phyloP scores from a whole-genome alignment of 2,329 filamentous ascomycete genomes.

The Penicillium brevicompactum region DNA sequence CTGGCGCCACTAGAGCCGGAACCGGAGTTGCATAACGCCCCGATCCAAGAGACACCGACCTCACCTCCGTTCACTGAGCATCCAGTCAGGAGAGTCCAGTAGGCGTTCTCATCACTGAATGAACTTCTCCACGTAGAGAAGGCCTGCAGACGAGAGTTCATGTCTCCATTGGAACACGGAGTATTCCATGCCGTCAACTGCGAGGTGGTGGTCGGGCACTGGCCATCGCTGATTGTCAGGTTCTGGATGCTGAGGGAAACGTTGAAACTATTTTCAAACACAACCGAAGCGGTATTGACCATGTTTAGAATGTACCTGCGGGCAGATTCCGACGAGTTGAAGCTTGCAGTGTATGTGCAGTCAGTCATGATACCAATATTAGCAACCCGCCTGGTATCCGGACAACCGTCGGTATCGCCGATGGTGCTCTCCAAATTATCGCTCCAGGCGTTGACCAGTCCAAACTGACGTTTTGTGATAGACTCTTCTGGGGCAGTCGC shows the following conservation, averaged over 20 bases:
- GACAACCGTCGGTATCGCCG: slow-evolving; percentile 76
- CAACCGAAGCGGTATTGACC: slow-evolving; percentile 79
- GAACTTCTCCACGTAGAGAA: slow-evolving; percentile 84
- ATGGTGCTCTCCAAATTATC: slow-evolving; percentile 71
- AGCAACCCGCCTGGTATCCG: slow-evolving; percentile 80
- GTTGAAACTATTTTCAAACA: slow-evolving; percentile 89
- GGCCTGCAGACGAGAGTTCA: slow-evolving; percentile 53
- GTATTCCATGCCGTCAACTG: slow-evolving; percentile 43
- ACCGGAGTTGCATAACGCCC: slow-evolving; percentile 67
- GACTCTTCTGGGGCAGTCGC: not conserved
- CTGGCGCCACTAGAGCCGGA: slow-evolving; percentile 18
- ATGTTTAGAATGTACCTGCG: slow-evolving; percentile 49
- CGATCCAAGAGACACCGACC: slow-evolving; percentile 79
- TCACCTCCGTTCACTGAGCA: slow-evolving; percentile 73
- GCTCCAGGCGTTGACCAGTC: not conserved
- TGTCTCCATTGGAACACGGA: slow-evolving; percentile 15
- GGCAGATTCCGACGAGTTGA: slow-evolving; percentile 59
- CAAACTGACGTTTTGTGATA: slow-evolving; percentile 1
- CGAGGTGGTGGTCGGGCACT: slow-evolving; percentile 70
- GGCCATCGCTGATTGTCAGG: slow-evolving; percentile 70
- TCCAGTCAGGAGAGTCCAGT: slow-evolving; percentile 84
- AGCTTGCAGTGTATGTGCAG: slow-evolving; percentile 76
- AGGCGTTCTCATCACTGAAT: slow-evolving; percentile 74
- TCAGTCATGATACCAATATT: slow-evolving; percentile 87
- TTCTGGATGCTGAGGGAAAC: slow-evolving; percentile 86